Conservation (phyloP, 805 yeast species). For the Torulaspora delbrueckii region DNA sequence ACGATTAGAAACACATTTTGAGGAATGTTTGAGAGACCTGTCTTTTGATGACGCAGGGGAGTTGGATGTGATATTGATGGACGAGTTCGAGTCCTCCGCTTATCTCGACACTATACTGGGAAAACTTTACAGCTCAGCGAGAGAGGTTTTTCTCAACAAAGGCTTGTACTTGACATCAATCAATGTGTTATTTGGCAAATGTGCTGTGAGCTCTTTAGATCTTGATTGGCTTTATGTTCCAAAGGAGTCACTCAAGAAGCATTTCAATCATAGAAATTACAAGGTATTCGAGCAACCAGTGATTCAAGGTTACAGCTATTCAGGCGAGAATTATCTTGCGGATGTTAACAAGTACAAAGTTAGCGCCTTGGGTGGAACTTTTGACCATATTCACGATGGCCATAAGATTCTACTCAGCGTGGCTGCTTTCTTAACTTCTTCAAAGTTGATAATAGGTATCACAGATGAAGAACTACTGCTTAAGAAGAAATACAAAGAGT, state of each 20-base stretch:
- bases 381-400: slow-evolving; percentile 94
- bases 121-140: slow-evolving; percentile 24
- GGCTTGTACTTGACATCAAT: slow-evolving; percentile 22
- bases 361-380: slow-evolving; percentile 88
- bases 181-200: slow-evolving; percentile 22
- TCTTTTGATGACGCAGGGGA: slow-evolving; percentile 11
- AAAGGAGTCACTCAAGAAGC: slow-evolving; percentile 1
- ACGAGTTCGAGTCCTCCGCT: slow-evolving; percentile 17
- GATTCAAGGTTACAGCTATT: background rate
- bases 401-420: slow-evolving; percentile 80
- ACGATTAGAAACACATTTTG: slow-evolving; percentile 4
- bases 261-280: slow-evolving; percentile 1
- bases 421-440: slow-evolving; percentile 55
- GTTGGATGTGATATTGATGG: slow-evolving; percentile 22
- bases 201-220: slow-evolving; percentile 8
- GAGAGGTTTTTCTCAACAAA: slow-evolving; percentile 23
- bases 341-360: slow-evolving; percentile 33
- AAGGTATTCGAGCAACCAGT: slow-evolving; percentile 7
- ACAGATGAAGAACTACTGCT: slow-evolving; percentile 69
- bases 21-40: slow-evolving; percentile 7
- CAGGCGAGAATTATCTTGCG: background rate
- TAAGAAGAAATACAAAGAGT: slow-evolving; percentile 69
- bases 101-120: slow-evolving; percentile 30
- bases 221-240: slow-evolving; percentile 22
- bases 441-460: slow-evolving; percentile 68